Evolutionary conservation across 169 alveolate species (phyloP).

Genomic region (Plasmodium falciparum): DNA sequence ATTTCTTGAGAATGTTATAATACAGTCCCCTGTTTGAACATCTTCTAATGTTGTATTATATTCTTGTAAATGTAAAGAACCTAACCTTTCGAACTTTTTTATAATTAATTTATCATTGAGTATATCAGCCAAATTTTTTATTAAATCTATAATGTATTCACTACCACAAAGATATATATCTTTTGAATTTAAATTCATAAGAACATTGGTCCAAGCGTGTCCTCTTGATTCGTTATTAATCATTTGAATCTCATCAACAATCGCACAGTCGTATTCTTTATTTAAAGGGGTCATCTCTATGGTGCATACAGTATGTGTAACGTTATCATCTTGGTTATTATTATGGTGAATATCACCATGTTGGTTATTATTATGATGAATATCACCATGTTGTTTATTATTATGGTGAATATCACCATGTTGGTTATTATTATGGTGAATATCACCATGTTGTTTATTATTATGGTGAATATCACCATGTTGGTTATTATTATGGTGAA

Average conservation of each 20-base stretch:
- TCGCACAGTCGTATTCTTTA: constrained; percentile 89
- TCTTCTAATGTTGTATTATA: constrained; percentile 79
- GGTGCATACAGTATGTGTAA: constrained; percentile 92
- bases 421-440: too few species aligned
- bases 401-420: too few species aligned
- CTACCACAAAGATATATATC: constrained; percentile 73
- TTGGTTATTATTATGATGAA: too few species aligned
- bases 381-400: too few species aligned
- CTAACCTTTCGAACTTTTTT: constrained; percentile 77
- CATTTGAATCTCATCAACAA: constrained; percentile 95
- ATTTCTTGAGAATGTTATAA: constrained; percentile 89
- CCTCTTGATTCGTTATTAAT: constrained; percentile 92
- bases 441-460: too few species aligned
- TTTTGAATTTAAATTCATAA: constrained; percentile 88
- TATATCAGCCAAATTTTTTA: constrained; percentile 21
- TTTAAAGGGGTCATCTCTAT: constrained; percentile 90
- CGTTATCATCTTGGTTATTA: too few species aligned
- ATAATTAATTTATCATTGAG: constrained; percentile 72
- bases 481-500: too few species aligned
- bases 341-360: too few species aligned
- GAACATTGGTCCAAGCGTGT: constrained; percentile 93
- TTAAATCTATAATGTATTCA: constrained; percentile 31
- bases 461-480: too few species aligned
- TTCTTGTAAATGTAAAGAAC: constrained; percentile 74
- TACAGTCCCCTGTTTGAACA: constrained; percentile 93